Percentiles rank a stretch among this genome's conserved stretches.
These are phyloP conservation scores for Iberis pinnata DNA, from an alignment of 345 rosid genomes.

Conservation along the genomic window DNA sequence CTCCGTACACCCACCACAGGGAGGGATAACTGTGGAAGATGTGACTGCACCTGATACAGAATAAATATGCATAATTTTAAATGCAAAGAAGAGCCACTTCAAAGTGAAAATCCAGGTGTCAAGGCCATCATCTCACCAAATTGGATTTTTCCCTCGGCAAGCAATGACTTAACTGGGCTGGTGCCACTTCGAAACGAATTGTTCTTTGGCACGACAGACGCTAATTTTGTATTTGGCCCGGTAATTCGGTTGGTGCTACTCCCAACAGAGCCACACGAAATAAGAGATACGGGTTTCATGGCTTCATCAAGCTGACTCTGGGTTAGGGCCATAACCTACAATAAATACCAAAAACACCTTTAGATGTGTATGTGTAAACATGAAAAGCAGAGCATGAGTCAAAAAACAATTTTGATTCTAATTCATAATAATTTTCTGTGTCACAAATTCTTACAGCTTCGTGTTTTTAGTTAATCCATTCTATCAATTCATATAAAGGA, in stretches of 20 bases:
- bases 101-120: slow-evolving; percentile 28
- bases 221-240: slow-evolving; percentile 44
- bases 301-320: slow-evolving; percentile 90
- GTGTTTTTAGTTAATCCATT: slow-evolving; percentile 1
- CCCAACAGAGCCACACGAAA: slow-evolving; percentile 56
- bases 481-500: not conserved
- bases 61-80: slow-evolving; percentile 5
- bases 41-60: slow-evolving; percentile 74
- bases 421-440: not conserved
- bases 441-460: not conserved
- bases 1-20: slow-evolving; percentile 41
- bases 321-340: slow-evolving; percentile 70
- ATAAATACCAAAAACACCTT: slow-evolving; percentile 19
- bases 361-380: not conserved
- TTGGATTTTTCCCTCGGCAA: slow-evolving; percentile 94
- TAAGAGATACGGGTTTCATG: slow-evolving; percentile 71
- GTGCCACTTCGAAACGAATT: slow-evolving; percentile 55
- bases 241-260: slow-evolving; percentile 45
- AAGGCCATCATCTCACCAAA: slow-evolving; percentile 54
- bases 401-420: not conserved
- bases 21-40: slow-evolving; percentile 66
- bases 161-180: slow-evolving; percentile 73
- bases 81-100: not conserved
- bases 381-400: slow-evolving; percentile 5
- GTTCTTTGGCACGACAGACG: slow-evolving; percentile 52